Conservation (phyloP, 176 grass and related monocot genomes). For the Juncus effusus region DNA sequence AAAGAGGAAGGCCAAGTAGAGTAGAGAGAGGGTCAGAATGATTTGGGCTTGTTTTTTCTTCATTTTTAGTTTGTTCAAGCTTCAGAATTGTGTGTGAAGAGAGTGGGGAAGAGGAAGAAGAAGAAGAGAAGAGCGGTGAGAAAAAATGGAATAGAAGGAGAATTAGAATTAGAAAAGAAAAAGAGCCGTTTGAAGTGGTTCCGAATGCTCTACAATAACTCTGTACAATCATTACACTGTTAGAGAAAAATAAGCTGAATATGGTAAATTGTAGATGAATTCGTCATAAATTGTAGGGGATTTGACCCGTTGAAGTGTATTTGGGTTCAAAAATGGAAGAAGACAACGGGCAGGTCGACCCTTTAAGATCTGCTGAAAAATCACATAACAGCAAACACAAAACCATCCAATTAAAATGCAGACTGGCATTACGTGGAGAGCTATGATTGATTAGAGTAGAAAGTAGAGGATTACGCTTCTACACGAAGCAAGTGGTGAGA, state of each 20-base stretch:
- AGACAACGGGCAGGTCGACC: slow-evolving; percentile 11
- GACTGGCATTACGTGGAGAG: background rate
- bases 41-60: slow-evolving; percentile 25
- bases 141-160: background rate
- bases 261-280: background rate
- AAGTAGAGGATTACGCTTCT: background rate
- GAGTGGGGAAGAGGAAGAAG: background rate
- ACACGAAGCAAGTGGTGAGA: slow-evolving; percentile 6
- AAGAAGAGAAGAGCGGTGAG: background rate
- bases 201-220: background rate
- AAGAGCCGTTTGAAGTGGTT: slow-evolving; percentile 31
- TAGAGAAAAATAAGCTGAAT: background rate
- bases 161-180: background rate
- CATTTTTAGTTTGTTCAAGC: slow-evolving; percentile 8
- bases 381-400: background rate
- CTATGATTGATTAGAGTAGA: too few relatives aligned
- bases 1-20: slow-evolving; percentile 38
- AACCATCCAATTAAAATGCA: background rate
- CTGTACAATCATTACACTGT: slow-evolving; percentile 4
- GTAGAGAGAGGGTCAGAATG: slow-evolving; percentile 22
- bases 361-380: background rate
- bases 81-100: background rate
- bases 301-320: background rate
- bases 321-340: slow-evolving; percentile 3
- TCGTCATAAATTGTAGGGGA: background rate